Evolutionary conservation across 345 rosid genomes (phyloP).

Genomic region (Rhodamnia rubescens): DNA sequence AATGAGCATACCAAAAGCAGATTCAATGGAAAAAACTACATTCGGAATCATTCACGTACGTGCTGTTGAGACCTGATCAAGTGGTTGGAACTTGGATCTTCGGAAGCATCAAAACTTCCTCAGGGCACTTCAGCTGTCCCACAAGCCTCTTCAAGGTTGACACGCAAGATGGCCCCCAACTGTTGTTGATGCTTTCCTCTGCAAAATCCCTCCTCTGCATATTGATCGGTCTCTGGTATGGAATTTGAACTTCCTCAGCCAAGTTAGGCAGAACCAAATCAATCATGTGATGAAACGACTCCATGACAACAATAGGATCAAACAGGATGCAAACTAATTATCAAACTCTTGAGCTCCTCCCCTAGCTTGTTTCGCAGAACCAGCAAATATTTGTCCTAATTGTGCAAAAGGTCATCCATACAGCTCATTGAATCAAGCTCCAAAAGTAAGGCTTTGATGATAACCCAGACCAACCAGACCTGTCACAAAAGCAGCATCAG

Average conservation of each 20-base stretch:
- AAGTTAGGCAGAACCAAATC: not conserved
- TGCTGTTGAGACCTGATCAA: not conserved
- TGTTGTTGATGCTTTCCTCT: not conserved
- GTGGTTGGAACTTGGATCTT: not conserved
- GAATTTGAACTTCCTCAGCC: not conserved
- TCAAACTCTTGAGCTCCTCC: not conserved
- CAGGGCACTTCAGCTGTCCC: not conserved
- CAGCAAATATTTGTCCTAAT: too few relatives aligned
- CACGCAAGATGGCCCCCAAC: not conserved
- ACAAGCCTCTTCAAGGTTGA: not conserved
- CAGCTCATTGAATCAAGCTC: not conserved
- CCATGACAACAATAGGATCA: not conserved
- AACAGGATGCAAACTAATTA: not conserved
- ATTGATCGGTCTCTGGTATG: not conserved
- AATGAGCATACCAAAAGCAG: not conserved
- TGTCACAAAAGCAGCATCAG: not conserved
- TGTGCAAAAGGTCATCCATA: too few relatives aligned
- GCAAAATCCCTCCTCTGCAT: not conserved
- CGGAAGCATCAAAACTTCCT: not conserved
- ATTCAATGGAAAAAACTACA: not conserved
- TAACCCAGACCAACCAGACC: not conserved
- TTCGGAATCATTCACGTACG: not conserved
- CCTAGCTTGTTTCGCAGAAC: too few relatives aligned
- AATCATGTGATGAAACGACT: not conserved
- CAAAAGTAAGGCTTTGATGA: too few relatives aligned